Evolutionary conservation across 345 rosid genomes (phyloP).

Genomic region (Erysimum cheiranthoides): DNA sequence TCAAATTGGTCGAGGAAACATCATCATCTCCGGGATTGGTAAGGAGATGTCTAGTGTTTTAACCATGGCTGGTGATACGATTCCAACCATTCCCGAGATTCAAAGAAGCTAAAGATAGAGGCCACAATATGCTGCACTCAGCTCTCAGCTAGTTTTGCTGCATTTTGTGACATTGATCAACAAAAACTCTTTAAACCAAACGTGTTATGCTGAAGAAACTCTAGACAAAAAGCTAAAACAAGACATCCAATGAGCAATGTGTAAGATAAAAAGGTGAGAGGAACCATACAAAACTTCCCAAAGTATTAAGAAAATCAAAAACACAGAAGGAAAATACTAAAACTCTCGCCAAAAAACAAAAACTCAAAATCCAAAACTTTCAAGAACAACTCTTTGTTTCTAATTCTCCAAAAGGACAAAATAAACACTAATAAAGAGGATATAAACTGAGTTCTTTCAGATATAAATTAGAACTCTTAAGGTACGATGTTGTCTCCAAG

Average conservation of each 20-base stretch:
- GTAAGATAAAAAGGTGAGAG: conserved; percentile 23
- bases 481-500: conserved; percentile 59
- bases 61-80: background rate
- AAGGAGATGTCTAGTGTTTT: background rate
- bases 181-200: background rate
- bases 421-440: conserved; percentile 17
- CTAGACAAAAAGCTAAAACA: background rate
- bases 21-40: background rate
- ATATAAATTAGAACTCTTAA: conserved; percentile 43
- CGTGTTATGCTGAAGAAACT: background rate
- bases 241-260: conserved; percentile 15
- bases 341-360: conserved; percentile 32
- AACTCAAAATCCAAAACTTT: conserved; percentile 40
- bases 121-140: no score
- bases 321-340: conserved; percentile 12
- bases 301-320: conserved; percentile 35
- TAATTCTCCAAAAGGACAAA: conserved; percentile 4
- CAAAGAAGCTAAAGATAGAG: no score
- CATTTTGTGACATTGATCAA: background rate
- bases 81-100: background rate
- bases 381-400: conserved; percentile 40
- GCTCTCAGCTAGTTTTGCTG: background rate
- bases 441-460: conserved; percentile 36
- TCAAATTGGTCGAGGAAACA: background rate
- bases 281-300: conserved; percentile 38